Conservation (phyloP, 345 rosid species). For the Melaleuca quinquenervia region DNA sequence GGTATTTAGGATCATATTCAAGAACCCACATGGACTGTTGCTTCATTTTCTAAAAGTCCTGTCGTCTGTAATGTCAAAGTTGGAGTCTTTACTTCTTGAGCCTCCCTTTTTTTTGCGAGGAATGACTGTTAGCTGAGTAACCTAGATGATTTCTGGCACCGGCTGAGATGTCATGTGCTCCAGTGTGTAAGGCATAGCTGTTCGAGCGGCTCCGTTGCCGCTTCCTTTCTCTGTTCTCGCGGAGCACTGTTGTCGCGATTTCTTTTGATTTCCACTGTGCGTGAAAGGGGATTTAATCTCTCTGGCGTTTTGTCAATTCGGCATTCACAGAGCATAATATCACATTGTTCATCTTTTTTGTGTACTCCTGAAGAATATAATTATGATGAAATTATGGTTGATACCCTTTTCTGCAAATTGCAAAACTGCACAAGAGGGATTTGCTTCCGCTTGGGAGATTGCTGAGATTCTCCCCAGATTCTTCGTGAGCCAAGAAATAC, state of each 20-base stretch:
- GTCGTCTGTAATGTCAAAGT: background rate
- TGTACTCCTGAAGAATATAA: background rate
- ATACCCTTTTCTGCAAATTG: background rate
- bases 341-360: background rate
- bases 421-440: background rate
- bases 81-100: background rate
- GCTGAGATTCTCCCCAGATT: background rate
- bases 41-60: background rate
- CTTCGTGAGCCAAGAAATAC: background rate
- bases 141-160: background rate
- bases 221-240: background rate
- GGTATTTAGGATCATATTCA: background rate
- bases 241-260: background rate
- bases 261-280: background rate
- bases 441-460: background rate
- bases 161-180: background rate
- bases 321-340: background rate
- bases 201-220: background rate
- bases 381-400: background rate
- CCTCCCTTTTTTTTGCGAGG: background rate
- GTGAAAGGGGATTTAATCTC: background rate
- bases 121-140: background rate
- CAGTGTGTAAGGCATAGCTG: background rate
- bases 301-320: background rate
- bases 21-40: background rate